Conservation (phyloP, 768 basidiomycete species). For the Antrodiella citrinella region DNA sequence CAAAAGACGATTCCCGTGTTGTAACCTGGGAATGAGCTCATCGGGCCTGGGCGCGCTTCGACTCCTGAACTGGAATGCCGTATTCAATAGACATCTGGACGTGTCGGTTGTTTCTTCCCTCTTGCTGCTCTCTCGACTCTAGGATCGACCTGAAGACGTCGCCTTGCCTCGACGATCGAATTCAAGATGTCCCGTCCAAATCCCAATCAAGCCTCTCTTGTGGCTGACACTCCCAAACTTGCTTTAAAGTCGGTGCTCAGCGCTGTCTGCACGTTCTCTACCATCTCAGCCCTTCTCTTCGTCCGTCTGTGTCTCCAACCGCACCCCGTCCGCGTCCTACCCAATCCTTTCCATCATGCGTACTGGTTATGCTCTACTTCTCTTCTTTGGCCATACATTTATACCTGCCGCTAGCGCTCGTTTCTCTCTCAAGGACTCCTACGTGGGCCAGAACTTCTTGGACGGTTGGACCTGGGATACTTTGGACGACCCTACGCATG, state of each 20-base stretch:
- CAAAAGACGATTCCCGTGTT: no score
- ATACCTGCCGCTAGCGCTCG: constrained; percentile 13
- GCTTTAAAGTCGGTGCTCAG: not conserved
- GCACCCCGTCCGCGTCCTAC: constrained; percentile 13
- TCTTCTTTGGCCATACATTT: constrained; percentile 13
- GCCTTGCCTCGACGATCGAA: not conserved
- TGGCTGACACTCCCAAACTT: not conserved
- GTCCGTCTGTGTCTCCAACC: constrained; percentile 19
- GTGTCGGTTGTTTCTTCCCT: no score
- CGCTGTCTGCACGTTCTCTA: not conserved
- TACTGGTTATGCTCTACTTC: constrained; percentile 21
- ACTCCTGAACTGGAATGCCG: no score
- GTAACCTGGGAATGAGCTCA: no score
- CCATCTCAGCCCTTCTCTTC: constrained; percentile 10
- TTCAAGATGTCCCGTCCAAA: not conserved
- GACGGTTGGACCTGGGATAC: constrained; percentile 41
- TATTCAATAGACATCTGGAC: no score
- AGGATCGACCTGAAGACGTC: no score
- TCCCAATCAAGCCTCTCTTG: not conserved
- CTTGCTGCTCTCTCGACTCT: no score
- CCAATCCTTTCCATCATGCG: constrained; percentile 22
- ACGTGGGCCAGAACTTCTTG: constrained; percentile 36
- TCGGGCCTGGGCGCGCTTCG: no score
- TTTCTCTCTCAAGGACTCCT: constrained; percentile 16
- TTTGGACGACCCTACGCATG: constrained; percentile 53